Evolutionary conservation across 2,329 filamentous ascomycete species (phyloP), one percentile per base, ranked within the genome.

Genomic region (Epichloe gansuensis): DNA sequence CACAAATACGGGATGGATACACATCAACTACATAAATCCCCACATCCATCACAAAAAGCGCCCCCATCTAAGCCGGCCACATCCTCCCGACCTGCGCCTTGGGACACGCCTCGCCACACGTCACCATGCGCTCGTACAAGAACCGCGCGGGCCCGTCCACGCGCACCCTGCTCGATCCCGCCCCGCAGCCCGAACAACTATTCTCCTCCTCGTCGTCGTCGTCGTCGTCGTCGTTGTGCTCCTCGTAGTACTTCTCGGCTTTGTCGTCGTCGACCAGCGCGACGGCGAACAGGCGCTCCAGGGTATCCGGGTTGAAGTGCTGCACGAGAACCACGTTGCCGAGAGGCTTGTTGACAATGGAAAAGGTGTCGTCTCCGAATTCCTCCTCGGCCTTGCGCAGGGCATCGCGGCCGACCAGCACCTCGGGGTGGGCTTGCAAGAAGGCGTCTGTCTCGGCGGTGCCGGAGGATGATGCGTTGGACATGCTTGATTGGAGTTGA

Each of bases 311-410:
- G 46, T 57, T 48, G 46, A 54, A 57, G 12, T 44, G 43, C 42
- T 57, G 55, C n/a, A 52, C 37, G 9, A 57, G 31, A n/a, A 57
- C 48, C 44, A 55, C 47, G 35, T 54, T 52, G 39, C 25, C 13
- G 12, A 55, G 41, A 3, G 55, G 55, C 47, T 57, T 55, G 55
- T 57, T 55, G 42, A 55, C 38, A 34, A 55, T 49, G 46, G 25
- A 45, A 43, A 57, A 57, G 21, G 55, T 57, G 37, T 55, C 52
- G 38, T 48, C 49, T 43, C 54, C 55, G 21, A 42, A 46, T 5
- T 52, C 41, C 17, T 37, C 41, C 21, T 52, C 50, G 17, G 54
- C 52, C 41, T 53, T 49, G 11, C 54, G 50, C 11, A 47, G 50
- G 15, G 55, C 55, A 3, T 52, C 54, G 49, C 55, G 55, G 46